Percentiles rank a stretch among this genome's conserved stretches.
phyloP scores from a whole-genome alignment of 805 yeast species.

The Debaryomyces maramus region DNA sequence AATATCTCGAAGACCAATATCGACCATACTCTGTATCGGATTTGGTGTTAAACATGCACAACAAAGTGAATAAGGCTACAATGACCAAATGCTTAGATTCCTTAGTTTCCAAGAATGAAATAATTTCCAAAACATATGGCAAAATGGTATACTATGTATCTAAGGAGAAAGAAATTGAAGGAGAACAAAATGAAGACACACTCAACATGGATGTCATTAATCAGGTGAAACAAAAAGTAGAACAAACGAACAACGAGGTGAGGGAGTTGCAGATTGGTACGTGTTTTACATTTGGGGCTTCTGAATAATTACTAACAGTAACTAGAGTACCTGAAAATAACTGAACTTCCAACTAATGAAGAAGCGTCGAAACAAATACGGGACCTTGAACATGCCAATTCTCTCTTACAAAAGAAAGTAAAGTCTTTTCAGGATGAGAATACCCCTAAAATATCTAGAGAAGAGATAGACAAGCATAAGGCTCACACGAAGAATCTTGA shows the following conservation, averaged over 20 bases:
- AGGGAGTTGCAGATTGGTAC: constrained; percentile 2
- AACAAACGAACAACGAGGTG: background rate
- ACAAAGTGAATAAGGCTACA: constrained; percentile 32
- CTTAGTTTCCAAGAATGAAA: constrained; percentile 30
- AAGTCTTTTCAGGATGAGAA: background rate
- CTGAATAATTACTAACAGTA: constrained; percentile 3
- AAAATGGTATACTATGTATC: constrained; percentile 45
- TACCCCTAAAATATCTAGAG: background rate
- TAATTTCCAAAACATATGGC: constrained; percentile 43
- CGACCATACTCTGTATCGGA: constrained; percentile 51
- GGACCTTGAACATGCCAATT: constrained; percentile 1
- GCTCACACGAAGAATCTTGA: constrained; percentile 1
- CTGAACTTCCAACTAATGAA: constrained; percentile 5
- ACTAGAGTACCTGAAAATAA: constrained; percentile 1
- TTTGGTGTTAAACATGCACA: constrained; percentile 46
- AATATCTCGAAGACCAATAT: constrained; percentile 44
- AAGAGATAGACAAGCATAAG: background rate
- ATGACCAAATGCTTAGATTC: constrained; percentile 37
- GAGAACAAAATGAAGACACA: constrained; percentile 6
- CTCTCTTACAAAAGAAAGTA: constrained; percentile 1
- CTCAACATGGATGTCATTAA: background rate
- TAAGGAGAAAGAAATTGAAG: constrained; percentile 24
- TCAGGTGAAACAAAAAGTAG: background rate
- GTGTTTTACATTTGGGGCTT: constrained; percentile 1
- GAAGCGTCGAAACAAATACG: constrained; percentile 4